Base-by-base conservation (phyloP, 495 filamentous ascomycete genomes). In the Cercophora scortea region DNA sequence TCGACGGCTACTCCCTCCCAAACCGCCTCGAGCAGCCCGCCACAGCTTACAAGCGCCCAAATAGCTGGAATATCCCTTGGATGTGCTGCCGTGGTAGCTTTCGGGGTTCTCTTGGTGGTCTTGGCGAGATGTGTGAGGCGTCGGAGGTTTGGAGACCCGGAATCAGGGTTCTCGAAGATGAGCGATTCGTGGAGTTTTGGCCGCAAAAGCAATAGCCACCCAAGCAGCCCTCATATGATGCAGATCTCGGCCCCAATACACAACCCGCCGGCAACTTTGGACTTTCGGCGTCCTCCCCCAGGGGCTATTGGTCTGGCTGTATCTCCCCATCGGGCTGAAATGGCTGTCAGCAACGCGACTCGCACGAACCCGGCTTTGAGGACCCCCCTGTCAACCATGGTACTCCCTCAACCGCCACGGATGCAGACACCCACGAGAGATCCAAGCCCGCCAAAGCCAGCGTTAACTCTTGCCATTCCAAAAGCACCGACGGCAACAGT, bases 21-120 rank as follows among this genome's bases (percentile, higher is more conserved):
- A 9, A 25, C 55, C 4, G 7, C 45, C 13, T 34, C 50, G 3
- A 42, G 46, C 11, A 53, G 38, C 15, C 51, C 42, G 32, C 47
- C 55, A 33, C 38, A 54, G 39, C 67, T 75, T 18, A 66, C 45
- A 32, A 60, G 62, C 33, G 61, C 51, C 0, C 76, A 80, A 41
- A 66, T 78, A 46, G 65, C 66, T 0, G 78, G 77, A 0, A 78
- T 81, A 40, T 50, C 67, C 6, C 63, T 78, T 5, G 78, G 75
- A 8, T 65, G 65, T 15, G 60, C 63, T 13, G 73, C 69, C 25
- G 61, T 71, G 9, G 60, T 71, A 17, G 54, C 63, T 12, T 57
- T 77, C 11, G 65, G 67, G 1, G 55, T 77, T 2, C 55, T 62
- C 34, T 56, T 68, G 35, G 65, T 78, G n/a, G 53, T 76, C 12